phyloP scores from a whole-genome alignment of 2,329 filamentous ascomycete genomes.

The Drechslera avenae region DNA sequence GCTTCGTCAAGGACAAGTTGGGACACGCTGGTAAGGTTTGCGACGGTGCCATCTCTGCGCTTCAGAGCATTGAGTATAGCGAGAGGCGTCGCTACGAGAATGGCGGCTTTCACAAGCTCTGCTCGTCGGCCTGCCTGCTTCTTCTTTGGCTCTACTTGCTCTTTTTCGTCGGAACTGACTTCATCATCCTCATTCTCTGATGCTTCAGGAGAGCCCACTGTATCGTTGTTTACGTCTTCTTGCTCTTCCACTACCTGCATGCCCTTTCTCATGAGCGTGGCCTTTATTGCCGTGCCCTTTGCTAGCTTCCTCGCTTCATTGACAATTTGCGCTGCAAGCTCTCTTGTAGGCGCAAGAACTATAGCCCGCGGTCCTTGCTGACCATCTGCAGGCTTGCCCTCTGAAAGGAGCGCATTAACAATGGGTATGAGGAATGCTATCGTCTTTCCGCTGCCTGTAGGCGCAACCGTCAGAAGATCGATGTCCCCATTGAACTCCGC shows the following conservation, averaged over 20 bases:
- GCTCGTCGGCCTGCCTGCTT: slow-evolving; percentile 46
- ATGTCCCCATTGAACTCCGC: slow-evolving; percentile 52
- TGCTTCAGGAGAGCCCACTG: slow-evolving; percentile 40
- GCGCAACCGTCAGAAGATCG: slow-evolving; percentile 86
- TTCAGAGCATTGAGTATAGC: slow-evolving; percentile 75
- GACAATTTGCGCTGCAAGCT: slow-evolving; percentile 57
- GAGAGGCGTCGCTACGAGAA: slow-evolving; percentile 80
- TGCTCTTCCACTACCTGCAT: slow-evolving; percentile 67
- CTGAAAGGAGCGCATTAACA: slow-evolving; percentile 69
- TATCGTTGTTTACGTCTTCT: slow-evolving; percentile 39
- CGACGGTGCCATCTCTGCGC: slow-evolving; percentile 52
- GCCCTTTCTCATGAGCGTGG: slow-evolving; percentile 83
- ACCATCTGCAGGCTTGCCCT: slow-evolving; percentile 28
- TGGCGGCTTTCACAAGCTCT: slow-evolving; percentile 72
- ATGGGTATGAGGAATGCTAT: slow-evolving; percentile 89
- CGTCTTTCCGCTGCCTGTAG: slow-evolving; percentile 96
- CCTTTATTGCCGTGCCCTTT: slow-evolving; percentile 74
- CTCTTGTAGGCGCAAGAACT: slow-evolving; percentile 57
- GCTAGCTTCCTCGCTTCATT: slow-evolving; percentile 83
- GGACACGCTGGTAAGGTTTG: slow-evolving; percentile 68
- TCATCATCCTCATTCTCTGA: slow-evolving; percentile 47
- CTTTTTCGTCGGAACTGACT: slow-evolving; percentile 45
- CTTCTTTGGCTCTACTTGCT: slow-evolving; percentile 38
- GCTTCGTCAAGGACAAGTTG: slow-evolving; percentile 89
- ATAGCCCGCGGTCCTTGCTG: slow-evolving; percentile 47